Base-by-base conservation (phyloP, 208 protist species). In the Wallacemonas collosoma region DNA sequence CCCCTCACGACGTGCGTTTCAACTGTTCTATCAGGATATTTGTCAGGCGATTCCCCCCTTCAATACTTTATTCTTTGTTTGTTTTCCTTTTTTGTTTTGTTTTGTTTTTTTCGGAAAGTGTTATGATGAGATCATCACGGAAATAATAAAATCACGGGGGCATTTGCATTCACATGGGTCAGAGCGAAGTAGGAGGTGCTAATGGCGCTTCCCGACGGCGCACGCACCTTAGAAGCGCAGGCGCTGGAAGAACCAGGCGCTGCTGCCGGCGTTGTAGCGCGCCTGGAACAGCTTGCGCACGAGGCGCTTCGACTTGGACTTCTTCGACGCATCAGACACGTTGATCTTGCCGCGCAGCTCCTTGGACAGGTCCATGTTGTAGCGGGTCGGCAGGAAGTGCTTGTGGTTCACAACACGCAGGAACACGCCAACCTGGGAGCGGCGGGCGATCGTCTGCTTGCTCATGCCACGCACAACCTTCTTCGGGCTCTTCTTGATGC, bases 331-430 rank as follows among this genome's bases (percentile, higher is more conserved):
- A 66, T 95, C 89, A n/a, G 84, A 94, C 74, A 97, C 89, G 76
- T 93, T 90, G 83, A 97, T 95, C 83, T 93, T 94, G 72, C 91
- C 91, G 85, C 91, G 87, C 75, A 97, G 85, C 76, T 97, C 90
- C 79, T 87, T 88, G 75, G 90, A 92, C 68, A 96, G 82, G 87
- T 97, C 91, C 82, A 97, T 87, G 90, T 97, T 95, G 84, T 98
- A 98, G 79, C 98, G 90, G 60, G 98, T 99, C 66, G 98, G 98
- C 90, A 99, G 97, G 77, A 99, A 88, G 95, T 99, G 98, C 85
- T 95, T 98, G 95, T 98, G 98, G 96, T 99, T 99, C 86, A 99
- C 87, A 45, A 98, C 86, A 84, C 98, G 98, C 71, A 99, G 87
- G 89, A 99, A 99, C 79, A 98, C 93, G 75, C 88, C 94, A 50